Evolutionary conservation across 495 filamentous ascomycete genomes (phyloP).

Genomic region (Lepidopterella palustris): DNA sequence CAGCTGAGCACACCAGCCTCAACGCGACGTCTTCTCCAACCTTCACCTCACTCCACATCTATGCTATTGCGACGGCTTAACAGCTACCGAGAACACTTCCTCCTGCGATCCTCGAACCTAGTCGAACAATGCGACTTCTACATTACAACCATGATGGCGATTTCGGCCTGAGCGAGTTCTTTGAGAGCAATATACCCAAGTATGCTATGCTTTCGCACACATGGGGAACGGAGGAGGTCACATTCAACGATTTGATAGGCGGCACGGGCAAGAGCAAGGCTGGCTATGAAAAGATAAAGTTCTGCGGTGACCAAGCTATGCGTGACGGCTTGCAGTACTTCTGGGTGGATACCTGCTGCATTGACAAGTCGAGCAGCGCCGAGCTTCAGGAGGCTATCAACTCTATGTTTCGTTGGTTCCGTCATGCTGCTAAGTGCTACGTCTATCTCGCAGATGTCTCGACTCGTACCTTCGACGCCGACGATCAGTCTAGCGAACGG

Average conservation of each 20-base stretch:
- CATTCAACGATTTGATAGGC: background rate
- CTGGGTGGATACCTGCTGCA: too few species aligned
- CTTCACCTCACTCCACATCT: background rate
- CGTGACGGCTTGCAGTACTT: background rate
- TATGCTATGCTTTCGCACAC: slow-evolving; percentile 4
- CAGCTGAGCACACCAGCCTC: background rate
- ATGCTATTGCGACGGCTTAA: background rate
- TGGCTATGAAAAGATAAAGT: slow-evolving; percentile 1
- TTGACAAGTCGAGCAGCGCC: too few species aligned
- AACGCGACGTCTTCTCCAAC: background rate
- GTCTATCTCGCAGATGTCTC: background rate
- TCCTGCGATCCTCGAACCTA: background rate
- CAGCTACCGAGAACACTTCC: background rate
- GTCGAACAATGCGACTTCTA: background rate
- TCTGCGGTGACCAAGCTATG: background rate
- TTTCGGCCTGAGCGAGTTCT: background rate
- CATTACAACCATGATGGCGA: background rate
- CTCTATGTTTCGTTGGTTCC: background rate
- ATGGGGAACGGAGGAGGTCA: slow-evolving; percentile 3
- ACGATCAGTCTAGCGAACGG: background rate
- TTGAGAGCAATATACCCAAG: background rate
- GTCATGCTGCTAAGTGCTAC: background rate
- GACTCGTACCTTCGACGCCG: background rate
- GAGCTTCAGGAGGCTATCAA: too few species aligned
- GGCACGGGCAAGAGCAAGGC: slow-evolving; percentile 3